Evolutionary conservation across 176 grass and related monocot species (phyloP).

Genomic region (Aegilops tauschii): DNA sequence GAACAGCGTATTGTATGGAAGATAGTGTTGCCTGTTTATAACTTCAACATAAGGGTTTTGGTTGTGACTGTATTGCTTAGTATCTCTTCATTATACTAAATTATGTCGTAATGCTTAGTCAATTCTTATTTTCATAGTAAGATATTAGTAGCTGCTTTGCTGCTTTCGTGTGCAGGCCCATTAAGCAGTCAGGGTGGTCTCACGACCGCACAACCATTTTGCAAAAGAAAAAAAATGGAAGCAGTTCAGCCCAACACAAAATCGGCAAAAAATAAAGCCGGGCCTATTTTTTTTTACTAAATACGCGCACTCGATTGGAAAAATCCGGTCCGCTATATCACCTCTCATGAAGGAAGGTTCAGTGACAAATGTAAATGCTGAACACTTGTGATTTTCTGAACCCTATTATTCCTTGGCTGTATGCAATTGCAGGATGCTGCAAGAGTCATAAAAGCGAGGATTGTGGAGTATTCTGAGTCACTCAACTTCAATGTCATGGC

Average conservation of each 20-base stretch:
- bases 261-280: neutral
- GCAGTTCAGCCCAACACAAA: neutral
- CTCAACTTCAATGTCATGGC: constrained; percentile 90
- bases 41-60: neutral
- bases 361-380: neutral
- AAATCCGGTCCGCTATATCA: neutral
- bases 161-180: neutral
- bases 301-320: neutral
- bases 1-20: neutral
- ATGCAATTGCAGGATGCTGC: constrained; percentile 49
- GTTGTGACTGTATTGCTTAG: neutral
- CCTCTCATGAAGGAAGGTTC: neutral
- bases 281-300: neutral
- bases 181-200: neutral
- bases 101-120: neutral
- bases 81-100: neutral
- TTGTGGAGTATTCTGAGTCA: constrained; percentile 48
- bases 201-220: neutral
- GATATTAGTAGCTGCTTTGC: neutral
- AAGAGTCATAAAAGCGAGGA: constrained; percentile 59
- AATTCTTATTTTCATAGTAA: neutral
- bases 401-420: neutral
- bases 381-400: neutral
- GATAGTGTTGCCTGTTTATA: neutral
- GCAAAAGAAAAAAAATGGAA: neutral